These are phyloP conservation scores for Galerina marginata DNA, from an alignment of 768 basidiomycete species.

Conservation along the genomic window DNA sequence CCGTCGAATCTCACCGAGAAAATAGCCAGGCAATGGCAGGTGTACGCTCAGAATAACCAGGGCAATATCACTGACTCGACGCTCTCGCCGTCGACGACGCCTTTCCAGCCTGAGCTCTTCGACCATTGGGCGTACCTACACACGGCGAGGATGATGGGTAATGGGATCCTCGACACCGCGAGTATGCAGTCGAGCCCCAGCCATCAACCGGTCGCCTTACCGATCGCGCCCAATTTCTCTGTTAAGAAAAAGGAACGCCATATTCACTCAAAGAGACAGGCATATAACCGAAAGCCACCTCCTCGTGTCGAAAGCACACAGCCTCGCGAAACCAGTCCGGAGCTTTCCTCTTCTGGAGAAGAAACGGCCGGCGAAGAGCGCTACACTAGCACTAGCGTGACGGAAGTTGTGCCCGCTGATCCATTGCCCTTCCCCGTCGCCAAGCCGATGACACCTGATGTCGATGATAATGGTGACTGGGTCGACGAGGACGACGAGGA, in stretches of 20 bases:
- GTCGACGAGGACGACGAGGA: conserved; percentile 75
- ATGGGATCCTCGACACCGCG: conserved; percentile 48
- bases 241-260: conserved; percentile 46
- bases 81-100: conserved; percentile 76
- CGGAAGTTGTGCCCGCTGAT: conserved; percentile 10
- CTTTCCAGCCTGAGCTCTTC: conserved; percentile 67
- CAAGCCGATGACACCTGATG: conserved; percentile 21
- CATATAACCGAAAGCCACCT: conserved; percentile 59
- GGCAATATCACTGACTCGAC: conserved; percentile 71
- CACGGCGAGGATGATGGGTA: conserved; percentile 51
- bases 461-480: conserved; percentile 64
- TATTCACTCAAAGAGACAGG: conserved; percentile 28
- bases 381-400: not conserved
- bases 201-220: conserved; percentile 66
- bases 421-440: conserved; percentile 21
- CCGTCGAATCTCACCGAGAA: conserved; percentile 65
- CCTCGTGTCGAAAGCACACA: conserved; percentile 85
- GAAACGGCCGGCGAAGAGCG: conserved; percentile 76
- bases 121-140: conserved; percentile 79
- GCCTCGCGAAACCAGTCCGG: conserved; percentile 81
- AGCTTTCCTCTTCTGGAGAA: conserved; percentile 76
- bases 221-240: conserved; percentile 49
- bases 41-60: conserved; percentile 75
- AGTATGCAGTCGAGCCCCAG: conserved; percentile 77
- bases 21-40: conserved; percentile 77